A percentile compares a stretch with the other conserved stretches of the same genome.
Evolutionary conservation across 192 early-diverging fungal genomes (phyloP).

Genomic region (Lobosporangium transversale): DNA sequence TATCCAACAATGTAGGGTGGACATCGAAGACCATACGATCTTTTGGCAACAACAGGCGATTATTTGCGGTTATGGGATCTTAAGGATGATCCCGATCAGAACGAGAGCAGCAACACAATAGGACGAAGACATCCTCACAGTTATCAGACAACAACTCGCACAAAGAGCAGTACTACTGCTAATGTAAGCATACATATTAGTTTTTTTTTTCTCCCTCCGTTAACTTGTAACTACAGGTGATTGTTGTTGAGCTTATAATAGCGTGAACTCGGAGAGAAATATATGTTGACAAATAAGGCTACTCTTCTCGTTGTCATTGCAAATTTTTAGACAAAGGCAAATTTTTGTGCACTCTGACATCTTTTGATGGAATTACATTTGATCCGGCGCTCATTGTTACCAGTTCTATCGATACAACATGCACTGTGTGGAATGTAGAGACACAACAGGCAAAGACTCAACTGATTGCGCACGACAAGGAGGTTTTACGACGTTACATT

Average conservation of each 20-base stretch:
- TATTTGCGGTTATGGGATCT: slow-evolving; percentile 91
- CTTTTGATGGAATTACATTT: slow-evolving; percentile 96
- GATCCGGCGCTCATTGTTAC: slow-evolving; percentile 90
- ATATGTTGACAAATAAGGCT: background rate
- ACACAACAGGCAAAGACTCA: slow-evolving; percentile 98
- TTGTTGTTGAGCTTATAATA: too few relatives aligned
- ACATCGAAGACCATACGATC: slow-evolving; percentile 61
- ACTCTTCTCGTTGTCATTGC: background rate
- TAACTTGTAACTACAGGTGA: too few relatives aligned
- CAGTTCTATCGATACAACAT: slow-evolving; percentile 98
- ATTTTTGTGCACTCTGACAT: slow-evolving; percentile 92
- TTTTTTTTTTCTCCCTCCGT: background rate
- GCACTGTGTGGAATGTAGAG: slow-evolving; percentile 98
- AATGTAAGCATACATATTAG: slow-evolving; percentile 62
- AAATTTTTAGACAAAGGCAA: slow-evolving; percentile 63
- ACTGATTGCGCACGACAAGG: slow-evolving; percentile 98
- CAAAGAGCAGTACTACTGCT: slow-evolving; percentile 63
- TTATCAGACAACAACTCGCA: slow-evolving; percentile 49
- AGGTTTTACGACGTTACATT: slow-evolving; percentile 99
- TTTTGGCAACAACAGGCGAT: slow-evolving; percentile 91
- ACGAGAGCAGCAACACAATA: slow-evolving; percentile 48
- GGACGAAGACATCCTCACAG: slow-evolving; percentile 36
- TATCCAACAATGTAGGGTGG: slow-evolving; percentile 29
- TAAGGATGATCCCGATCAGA: slow-evolving; percentile 62
- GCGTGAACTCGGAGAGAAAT: too few relatives aligned